Conservation (phyloP, 1,284 basidiomycete genomes). For the Papiliotrema fonsecae region DNA sequence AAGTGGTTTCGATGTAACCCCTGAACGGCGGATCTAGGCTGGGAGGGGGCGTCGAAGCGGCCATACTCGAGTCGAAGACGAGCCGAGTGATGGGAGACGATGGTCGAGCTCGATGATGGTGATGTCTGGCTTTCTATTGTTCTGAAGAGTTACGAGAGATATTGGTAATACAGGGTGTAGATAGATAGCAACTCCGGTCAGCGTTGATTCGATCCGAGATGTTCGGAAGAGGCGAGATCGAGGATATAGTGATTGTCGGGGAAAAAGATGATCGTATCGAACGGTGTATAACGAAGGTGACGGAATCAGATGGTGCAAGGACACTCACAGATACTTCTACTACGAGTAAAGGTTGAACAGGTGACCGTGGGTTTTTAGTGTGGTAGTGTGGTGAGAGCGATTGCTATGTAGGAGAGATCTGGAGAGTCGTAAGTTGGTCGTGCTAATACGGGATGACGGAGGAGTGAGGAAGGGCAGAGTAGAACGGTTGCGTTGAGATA, state of each 20-base stretch:
- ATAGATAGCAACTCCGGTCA: not conserved
- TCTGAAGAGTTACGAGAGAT: not conserved
- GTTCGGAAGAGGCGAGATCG: not conserved
- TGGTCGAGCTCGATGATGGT: not conserved
- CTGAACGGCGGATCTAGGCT: slow-evolving; percentile 76
- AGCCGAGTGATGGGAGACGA: not conserved
- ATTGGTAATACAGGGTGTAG: not conserved
- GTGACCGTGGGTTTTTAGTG: too few relatives aligned
- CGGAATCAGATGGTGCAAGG: too few relatives aligned
- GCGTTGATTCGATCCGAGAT: not conserved
- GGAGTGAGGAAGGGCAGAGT: not conserved
- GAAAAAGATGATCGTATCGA: too few relatives aligned
- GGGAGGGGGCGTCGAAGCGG: slow-evolving; percentile 14
- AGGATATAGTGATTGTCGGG: not conserved
- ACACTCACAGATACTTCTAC: too few relatives aligned
- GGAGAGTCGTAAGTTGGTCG: not conserved
- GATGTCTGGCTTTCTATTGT: not conserved
- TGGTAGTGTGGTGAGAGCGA: too few relatives aligned
- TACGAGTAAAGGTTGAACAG: too few relatives aligned
- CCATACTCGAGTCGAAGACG: not conserved
- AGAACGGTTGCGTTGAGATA: not conserved
- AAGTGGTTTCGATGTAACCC: slow-evolving; percentile 90
- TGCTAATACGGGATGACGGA: not conserved
- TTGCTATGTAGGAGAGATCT: too few relatives aligned
- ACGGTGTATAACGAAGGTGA: too few relatives aligned